Base-by-base conservation (phyloP, 2,329 filamentous ascomycete genomes). In the Neonectria hederae region DNA sequence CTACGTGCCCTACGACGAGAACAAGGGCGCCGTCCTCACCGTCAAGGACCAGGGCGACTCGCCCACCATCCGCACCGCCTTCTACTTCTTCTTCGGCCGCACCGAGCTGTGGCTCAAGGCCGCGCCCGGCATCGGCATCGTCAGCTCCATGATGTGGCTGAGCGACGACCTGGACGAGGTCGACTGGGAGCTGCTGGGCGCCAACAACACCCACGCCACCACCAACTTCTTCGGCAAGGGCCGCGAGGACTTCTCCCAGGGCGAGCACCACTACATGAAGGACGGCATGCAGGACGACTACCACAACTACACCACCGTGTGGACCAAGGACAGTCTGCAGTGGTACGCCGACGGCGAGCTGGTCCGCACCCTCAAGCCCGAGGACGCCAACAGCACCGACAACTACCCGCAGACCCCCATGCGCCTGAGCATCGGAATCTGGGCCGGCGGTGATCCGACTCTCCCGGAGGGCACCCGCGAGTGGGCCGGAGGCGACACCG, bases 101-200 rank as follows among this genome's bases (percentile, higher is more conserved):
- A 89, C 93, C 60, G 92, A 96, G 78, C 85, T 95, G 62, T 84
- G 87, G 70, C 87, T 97, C 83, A 92, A 93, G 81, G 91, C 92
- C 4, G 89, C 94, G 0, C 81, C 83, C 1, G 94, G 94, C 19
- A 82, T 81, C 8, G 94, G 94, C 55, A 90, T 97, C 67, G 87
- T 97, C 72, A 93, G 90, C 74, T 89, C 92, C 66, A 90, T 97
- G 74, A 94, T 97, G 76, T 85, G 95, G 78, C 85, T 96, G 69
- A 95, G 91, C 54, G 91, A 96, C 71, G 90, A 94, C 72, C 84
- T 95, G 14, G 94, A 97, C 76, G 93, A 97, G 79, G 89, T 97
- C 43, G 94, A 97, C 75, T 95, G 92, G 87, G 92, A 96, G 76
- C 92, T 92, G 74, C 84, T 93, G 63, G 92, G 92, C 49, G 85